Percentiles rank a stretch among this genome's conserved stretches.
These are phyloP conservation scores for Penicillium turbatum DNA, from an alignment of 495 filamentous ascomycete genomes.

Conservation along the genomic window DNA sequence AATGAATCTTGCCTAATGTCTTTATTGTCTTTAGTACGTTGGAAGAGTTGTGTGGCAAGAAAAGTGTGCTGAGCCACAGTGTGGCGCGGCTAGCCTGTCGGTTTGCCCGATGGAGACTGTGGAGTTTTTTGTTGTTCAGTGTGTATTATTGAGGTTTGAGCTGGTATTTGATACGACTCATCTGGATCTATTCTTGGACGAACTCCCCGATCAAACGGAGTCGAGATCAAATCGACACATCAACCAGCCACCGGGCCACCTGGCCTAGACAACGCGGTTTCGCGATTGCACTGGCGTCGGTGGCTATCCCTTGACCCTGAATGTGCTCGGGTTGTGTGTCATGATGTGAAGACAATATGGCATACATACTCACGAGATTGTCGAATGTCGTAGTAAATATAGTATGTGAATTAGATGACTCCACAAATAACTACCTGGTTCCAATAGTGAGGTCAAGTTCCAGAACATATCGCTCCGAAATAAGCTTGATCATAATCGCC, in stretches of 20 bases:
- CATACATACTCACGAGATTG: no score
- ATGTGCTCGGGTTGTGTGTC: no score
- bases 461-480: not conserved
- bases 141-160: not conserved
- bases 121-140: not conserved
- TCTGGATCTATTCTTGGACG: not conserved
- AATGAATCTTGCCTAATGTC: not conserved
- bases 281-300: not conserved
- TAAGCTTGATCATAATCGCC: constrained; percentile 2
- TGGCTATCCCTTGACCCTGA: not conserved
- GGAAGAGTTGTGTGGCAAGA: no score
- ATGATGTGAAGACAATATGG: no score
- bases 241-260: constrained; percentile 5
- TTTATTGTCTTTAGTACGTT: no score
- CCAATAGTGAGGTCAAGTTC: not conserved
- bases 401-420: no score
- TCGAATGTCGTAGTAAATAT: no score
- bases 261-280: not conserved
- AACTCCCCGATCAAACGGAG: constrained; percentile 4
- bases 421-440: not conserved
- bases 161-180: not conserved
- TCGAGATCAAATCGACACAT: constrained; percentile 16
- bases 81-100: not conserved
- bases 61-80: not conserved
- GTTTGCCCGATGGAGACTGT: not conserved